Evolutionary conservation across 2,329 filamentous ascomycete species (phyloP), one percentile per base, ranked within the genome.

Genomic region (Sodiomyces alkalinus): DNA sequence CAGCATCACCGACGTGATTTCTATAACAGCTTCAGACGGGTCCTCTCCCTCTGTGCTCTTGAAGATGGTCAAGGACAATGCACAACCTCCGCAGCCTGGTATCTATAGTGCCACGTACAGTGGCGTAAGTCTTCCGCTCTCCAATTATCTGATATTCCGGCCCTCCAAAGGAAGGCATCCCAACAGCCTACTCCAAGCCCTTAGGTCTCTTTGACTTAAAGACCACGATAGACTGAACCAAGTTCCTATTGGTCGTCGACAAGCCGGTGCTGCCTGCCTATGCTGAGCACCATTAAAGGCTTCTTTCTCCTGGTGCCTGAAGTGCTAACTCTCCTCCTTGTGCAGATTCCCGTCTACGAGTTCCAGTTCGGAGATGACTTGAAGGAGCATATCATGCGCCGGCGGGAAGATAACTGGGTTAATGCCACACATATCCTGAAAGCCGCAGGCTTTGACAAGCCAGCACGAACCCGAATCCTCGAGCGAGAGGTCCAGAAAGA

Each of bases 391-490:
- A 80, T 96, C 39, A 98, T 98, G 90, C 79, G 90, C 52, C 74
- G 90, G 28, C 75, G 87, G 34, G 70, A 74, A 29, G 90, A 98
- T 53, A 75, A 96, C 55, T 98, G 87, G 85, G 90, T 98, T 58
- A 98, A 98, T 62, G 90, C 90, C n/a, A 98, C 90, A 30, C 90
- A 98, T 49, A 96, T 98, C 34, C 62, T 98, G 27, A 98, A 98
- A 49, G 83, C 92, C 22, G 90, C 90, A 37, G 87, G 87, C 31
- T 93, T 93, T 47, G 90, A 98, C 55, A 98, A 98, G 55, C 90
- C 90, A 3, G 83, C 87, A 9, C 69, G 90, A 48, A 98, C 90
- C 22, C 73, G 90, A 38, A 96, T 98, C 32, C 68, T 98, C 5
- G 90, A 98, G 57, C 73, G 90, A 39, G 90, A 98, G 47, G 87